Evolutionary conservation across 805 yeast genomes (phyloP).

Genomic region (Cyberlindnera lachancei): DNA sequence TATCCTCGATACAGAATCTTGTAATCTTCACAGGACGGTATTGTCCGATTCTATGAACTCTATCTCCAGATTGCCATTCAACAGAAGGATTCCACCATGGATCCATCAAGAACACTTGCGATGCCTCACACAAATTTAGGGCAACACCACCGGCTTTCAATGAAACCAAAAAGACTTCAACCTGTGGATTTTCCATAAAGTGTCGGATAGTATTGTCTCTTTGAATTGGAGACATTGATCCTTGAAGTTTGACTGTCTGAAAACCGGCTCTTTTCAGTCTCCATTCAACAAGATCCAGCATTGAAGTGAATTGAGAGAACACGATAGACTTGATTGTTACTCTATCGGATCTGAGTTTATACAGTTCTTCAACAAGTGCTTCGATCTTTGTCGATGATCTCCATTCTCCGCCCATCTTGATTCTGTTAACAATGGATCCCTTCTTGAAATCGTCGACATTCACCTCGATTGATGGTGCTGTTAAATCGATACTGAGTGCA

Average conservation of each 20-base stretch:
- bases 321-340: slow-evolving; percentile 93
- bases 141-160: slow-evolving; percentile 99
- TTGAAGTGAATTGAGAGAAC: slow-evolving; percentile 93
- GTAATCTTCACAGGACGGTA: slow-evolving; percentile 90
- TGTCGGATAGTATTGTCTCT: slow-evolving; percentile 85
- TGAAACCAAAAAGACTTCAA: slow-evolving; percentile 90
- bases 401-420: slow-evolving; percentile 86
- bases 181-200: slow-evolving; percentile 87
- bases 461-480: slow-evolving; percentile 77
- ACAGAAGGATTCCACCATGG: slow-evolving; percentile 99
- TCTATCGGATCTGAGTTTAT: slow-evolving; percentile 75
- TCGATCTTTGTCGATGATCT: slow-evolving; percentile 93
- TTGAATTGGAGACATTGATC: slow-evolving; percentile 95
- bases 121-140: slow-evolving; percentile 90
- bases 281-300: slow-evolving; percentile 97
- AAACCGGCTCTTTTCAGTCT: slow-evolving; percentile 91
- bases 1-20: slow-evolving; percentile 89
- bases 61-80: slow-evolving; percentile 97
- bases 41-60: slow-evolving; percentile 97
- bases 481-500: slow-evolving; percentile 81
- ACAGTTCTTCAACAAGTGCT: slow-evolving; percentile 89
- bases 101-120: slow-evolving; percentile 90
- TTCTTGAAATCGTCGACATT: slow-evolving; percentile 45
- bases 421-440: slow-evolving; percentile 75
- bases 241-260: slow-evolving; percentile 88